Conservation (phyloP, 495 filamentous ascomycete species). For the Talaromyces liani region DNA sequence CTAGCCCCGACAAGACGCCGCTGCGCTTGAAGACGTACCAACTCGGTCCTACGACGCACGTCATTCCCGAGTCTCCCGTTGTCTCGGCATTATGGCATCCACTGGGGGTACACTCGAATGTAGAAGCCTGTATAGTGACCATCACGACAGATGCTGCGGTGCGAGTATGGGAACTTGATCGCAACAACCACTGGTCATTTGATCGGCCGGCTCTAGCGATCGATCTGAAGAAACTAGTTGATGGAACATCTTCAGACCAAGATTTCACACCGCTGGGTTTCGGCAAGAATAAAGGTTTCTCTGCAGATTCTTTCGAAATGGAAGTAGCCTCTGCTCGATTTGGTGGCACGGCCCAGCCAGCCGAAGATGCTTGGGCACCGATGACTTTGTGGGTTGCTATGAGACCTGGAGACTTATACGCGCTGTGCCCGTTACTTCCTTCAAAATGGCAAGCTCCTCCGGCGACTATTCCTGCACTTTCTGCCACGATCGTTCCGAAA, state of each 20-base stretch:
- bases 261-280: constrained; percentile 65
- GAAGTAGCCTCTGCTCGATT: constrained; percentile 82
- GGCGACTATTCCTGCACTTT: constrained; percentile 67
- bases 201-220: constrained; percentile 72
- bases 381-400: constrained; percentile 94
- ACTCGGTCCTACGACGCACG: constrained; percentile 80
- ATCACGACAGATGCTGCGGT: constrained; percentile 79
- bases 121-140: constrained; percentile 62
- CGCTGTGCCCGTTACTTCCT: constrained; percentile 80
- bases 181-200: constrained; percentile 74
- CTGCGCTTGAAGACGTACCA: constrained; percentile 77
- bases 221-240: constrained; percentile 73
- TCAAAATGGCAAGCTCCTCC: constrained; percentile 73
- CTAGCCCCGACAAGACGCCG: constrained; percentile 49
- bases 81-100: constrained; percentile 83
- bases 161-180: constrained; percentile 78
- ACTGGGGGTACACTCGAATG: constrained; percentile 57
- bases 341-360: constrained; percentile 52
- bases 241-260: constrained; percentile 67
- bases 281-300: constrained; percentile 70
- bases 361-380: constrained; percentile 73
- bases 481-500: constrained; percentile 63
- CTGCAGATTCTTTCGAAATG: constrained; percentile 78
- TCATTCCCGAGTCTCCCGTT: constrained; percentile 69
- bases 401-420: constrained; percentile 80